Evolutionary conservation across 805 yeast species (phyloP), one percentile per base, ranked within the genome.

Genomic region (Cyberlindnera meyerae): DNA sequence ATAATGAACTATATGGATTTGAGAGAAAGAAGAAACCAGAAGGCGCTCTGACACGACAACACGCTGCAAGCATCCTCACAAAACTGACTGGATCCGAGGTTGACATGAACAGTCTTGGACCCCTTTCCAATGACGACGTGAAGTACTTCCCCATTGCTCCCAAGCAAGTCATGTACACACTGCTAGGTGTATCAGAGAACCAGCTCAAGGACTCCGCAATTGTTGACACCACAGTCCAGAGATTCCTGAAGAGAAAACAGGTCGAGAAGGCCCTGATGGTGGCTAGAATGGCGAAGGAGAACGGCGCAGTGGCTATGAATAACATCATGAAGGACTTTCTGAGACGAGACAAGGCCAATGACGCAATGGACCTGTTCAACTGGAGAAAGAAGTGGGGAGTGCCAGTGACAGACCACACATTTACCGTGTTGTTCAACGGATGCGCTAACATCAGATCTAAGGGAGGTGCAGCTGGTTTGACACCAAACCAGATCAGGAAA

Each of bases 341-440:
- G 4, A 54, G 55, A 7, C 49, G 51, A 1, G 48, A 62, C 8
- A 66, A 70, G 3, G 66, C 68, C 16, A 66, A 69, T 30, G 65
- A 63, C 7, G 82, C 82, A 0, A 37, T 79, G 18, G 72, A 72
- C 27, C 45, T 74, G 14, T 68, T 68, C 41, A 66, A 69, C 34
- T 68, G 72, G 59, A 62, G 85, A 33, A 78, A 76, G 47, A 81
- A 79, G 52, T 73, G 84, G 78, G 73, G 71, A 1, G 66, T 77
- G 11, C 69, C 71, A 2, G 61, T 69, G 5, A 74, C 79, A 46
- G 71, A 73, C 18, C 63, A 66, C 22, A 61, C 75, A 3, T 51
- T 66, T 32, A 72, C 74, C 6, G 65, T 73, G 5, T 35, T 75
- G 8, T 69, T 75, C 34, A 57, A 64, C 26, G 76, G 73, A 0